A percentile compares a stretch with the other conserved stretches of the same genome.
Evolutionary conservation across 192 early-diverging fungal species (phyloP).

Genomic region (Oehlia diaphana): DNA sequence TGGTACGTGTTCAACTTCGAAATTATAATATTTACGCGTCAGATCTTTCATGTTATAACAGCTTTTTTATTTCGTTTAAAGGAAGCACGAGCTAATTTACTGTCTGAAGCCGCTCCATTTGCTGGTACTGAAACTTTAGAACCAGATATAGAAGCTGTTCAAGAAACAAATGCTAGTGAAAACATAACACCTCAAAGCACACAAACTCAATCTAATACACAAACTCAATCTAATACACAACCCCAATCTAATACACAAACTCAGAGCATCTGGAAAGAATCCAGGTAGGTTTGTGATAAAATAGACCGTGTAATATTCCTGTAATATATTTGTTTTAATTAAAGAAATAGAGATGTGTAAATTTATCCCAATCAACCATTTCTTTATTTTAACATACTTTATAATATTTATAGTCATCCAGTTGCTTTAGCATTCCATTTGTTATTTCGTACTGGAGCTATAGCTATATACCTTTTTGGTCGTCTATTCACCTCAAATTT

Average conservation of each 20-base stretch:
- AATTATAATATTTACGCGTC: not conserved
- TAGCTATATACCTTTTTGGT: conserved; percentile 85
- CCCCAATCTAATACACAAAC: not conserved
- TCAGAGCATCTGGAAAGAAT: conserved; percentile 28
- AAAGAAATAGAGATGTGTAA: too few species aligned
- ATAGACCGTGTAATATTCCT: not conserved
- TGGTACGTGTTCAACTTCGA: not conserved
- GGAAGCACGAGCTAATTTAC: not conserved
- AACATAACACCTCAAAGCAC: not conserved
- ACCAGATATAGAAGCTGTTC: conserved; percentile 41
- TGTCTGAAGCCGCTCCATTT: conserved; percentile 21
- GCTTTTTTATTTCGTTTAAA: not conserved
- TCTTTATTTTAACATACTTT: too few species aligned
- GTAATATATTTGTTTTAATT: not conserved
- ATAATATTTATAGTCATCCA: conserved; percentile 69
- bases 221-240: not conserved
- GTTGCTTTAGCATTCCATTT: conserved; percentile 88
- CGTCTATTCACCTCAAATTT: conserved; percentile 83
- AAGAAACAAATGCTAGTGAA: conserved; percentile 22
- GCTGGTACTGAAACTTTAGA: conserved; percentile 28
- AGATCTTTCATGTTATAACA: not conserved
- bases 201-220: not conserved
- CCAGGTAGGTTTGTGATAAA: conserved; percentile 2
- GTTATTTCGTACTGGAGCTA: conserved; percentile 77
- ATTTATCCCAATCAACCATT: too few species aligned